Evolutionary conservation across 2,329 filamentous ascomycete genomes (phyloP).

Genomic region (Penicillium sp.): DNA sequence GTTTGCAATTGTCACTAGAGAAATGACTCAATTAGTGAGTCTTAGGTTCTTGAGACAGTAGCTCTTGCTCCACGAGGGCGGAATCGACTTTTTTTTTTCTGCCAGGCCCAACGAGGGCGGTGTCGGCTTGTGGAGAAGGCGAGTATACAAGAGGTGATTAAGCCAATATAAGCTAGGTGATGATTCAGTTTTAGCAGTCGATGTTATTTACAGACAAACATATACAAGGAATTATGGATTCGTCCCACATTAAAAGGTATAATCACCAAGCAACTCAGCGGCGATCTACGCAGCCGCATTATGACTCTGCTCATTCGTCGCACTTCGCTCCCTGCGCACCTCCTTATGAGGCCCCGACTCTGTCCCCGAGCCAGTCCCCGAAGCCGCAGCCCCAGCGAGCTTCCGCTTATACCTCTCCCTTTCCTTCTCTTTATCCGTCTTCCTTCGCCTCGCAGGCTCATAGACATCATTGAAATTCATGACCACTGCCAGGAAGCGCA

Average conservation of each 20-base stretch:
- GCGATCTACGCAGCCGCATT: constrained; percentile 4
- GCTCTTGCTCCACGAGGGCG: constrained; percentile 5
- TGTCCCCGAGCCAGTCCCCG: constrained; percentile 15
- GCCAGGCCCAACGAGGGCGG: constrained; percentile 12
- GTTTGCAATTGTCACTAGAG: neutral
- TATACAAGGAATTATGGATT: neutral
- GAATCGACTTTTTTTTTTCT: constrained; percentile 22
- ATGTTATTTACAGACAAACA: neutral
- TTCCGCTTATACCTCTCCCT: constrained; percentile 28
- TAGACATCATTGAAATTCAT: constrained; percentile 99
- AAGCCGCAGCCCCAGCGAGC: constrained; percentile 16
- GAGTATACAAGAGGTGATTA: too few species aligned
- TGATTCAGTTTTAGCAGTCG: too few species aligned
- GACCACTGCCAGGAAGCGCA: constrained; percentile 90
- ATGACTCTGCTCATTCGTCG: constrained; percentile 8
- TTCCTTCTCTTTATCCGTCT: constrained; percentile 34
- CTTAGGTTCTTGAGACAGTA: neutral
- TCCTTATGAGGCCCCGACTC: constrained; percentile 23
- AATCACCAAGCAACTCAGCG: neutral
- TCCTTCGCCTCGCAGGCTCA: constrained; percentile 66
- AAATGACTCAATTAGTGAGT: neutral
- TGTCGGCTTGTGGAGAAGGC: neutral
- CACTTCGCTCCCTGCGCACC: constrained; percentile 25
- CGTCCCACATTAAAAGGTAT: constrained; percentile 16
- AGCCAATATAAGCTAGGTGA: too few species aligned